Conservation (phyloP, 805 yeast genomes). For the Barnettozyma siamensis region DNA sequence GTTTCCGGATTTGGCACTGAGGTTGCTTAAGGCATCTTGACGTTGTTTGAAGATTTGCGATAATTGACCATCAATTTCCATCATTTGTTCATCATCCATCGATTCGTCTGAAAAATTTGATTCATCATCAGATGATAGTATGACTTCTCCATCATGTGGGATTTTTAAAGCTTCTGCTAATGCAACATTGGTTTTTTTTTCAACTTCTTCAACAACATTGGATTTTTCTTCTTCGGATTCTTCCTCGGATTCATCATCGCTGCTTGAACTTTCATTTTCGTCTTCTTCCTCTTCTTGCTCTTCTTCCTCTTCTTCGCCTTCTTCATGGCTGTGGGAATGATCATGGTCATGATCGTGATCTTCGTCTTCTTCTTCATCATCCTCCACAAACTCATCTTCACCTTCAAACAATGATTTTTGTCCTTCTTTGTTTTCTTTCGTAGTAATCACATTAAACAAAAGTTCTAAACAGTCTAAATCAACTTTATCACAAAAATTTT, state of each 20-base stretch:
- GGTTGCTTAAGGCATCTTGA: conserved; percentile 52
- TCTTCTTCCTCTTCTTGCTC: conserved; percentile 19
- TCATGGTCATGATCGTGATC: conserved; percentile 19
- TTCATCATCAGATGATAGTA: conserved; percentile 38
- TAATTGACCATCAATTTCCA: conserved; percentile 83
- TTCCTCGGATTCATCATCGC: conserved; percentile 15
- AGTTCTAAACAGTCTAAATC: conserved; percentile 40
- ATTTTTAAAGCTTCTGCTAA: conserved; percentile 69
- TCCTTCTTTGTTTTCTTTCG: conserved; percentile 80
- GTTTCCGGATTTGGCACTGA: conserved; percentile 50
- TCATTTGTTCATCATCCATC: conserved; percentile 96
- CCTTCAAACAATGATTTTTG: conserved; percentile 69
- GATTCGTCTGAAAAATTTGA: conserved; percentile 66
- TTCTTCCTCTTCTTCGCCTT: conserved; percentile 24
- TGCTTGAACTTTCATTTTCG: conserved; percentile 35
- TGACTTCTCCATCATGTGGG: conserved; percentile 41
- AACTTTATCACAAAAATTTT: conserved; percentile 44
- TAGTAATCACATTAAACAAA: conserved; percentile 47
- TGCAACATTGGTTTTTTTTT: conserved; percentile 52
- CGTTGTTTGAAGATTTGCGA: conserved; percentile 82
- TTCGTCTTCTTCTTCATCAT: conserved; percentile 33
- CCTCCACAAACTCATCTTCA: conserved; percentile 45
- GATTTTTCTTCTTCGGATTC: conserved; percentile 28
- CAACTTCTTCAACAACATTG: conserved; percentile 34
- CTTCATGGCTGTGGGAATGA: conserved; percentile 29